Evolutionary conservation across 495 filamentous ascomycete species (phyloP).

Genomic region (Aspergillus wentii): DNA sequence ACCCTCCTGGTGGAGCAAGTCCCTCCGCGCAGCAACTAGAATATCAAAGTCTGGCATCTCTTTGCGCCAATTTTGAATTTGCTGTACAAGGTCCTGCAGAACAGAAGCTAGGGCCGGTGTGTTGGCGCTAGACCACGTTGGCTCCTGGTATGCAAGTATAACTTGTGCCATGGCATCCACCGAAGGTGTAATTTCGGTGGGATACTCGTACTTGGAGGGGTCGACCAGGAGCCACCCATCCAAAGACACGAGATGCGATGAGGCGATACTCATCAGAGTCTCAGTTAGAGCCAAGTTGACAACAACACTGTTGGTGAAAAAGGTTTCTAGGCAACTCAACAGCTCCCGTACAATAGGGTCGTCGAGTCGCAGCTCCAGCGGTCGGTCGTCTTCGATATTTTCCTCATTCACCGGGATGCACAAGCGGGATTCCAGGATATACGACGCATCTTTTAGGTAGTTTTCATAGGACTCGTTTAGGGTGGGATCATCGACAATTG

Average conservation of each 20-base stretch:
- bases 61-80: conserved; percentile 60
- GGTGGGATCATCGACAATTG: conserved; percentile 65
- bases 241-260: conserved; percentile 75
- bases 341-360: conserved; percentile 74
- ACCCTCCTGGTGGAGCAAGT: conserved; percentile 34
- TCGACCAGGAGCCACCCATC: conserved; percentile 88
- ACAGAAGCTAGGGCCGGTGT: conserved; percentile 36
- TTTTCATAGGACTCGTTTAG: conserved; percentile 77
- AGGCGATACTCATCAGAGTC: conserved; percentile 72
- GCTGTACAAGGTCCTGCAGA: conserved; percentile 51
- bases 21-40: conserved; percentile 64
- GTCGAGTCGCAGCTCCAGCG: conserved; percentile 51
- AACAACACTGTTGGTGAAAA: conserved; percentile 85
- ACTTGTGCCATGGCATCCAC: conserved; percentile 20
- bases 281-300: conserved; percentile 84
- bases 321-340: conserved; percentile 64
- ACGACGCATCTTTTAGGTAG: conserved; percentile 74
- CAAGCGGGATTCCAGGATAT: conserved; percentile 70
- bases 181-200: not conserved
- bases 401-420: conserved; percentile 26
- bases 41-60: conserved; percentile 73
- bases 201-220: conserved; percentile 41
- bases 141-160: conserved; percentile 26
- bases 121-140: conserved; percentile 31
- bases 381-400: conserved; percentile 22